Base-by-base conservation (phyloP, 805 yeast genomes). In the Starmerella apis region DNA sequence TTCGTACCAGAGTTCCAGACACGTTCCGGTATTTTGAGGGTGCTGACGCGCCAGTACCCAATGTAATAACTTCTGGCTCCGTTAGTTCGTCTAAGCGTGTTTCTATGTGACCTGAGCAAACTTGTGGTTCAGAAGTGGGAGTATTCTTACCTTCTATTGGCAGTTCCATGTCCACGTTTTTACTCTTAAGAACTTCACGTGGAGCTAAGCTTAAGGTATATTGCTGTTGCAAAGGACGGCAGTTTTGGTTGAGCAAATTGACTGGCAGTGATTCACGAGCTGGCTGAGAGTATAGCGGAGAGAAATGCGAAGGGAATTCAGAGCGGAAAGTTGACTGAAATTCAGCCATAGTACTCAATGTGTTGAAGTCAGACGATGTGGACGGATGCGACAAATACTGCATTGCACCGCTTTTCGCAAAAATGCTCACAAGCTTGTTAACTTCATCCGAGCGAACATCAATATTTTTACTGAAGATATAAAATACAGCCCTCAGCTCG, bases 31-130 rank as follows among this genome's bases (percentile, higher is more conserved):
- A 77, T 51, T 78, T 77, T 0, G 95, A 79, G 0, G 98, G 98
- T 28, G 86, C 64, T 0, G 97, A 92, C 30, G 94, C 81, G 0
- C 97, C 97, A 0, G 98, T 92, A 3, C 98, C 98, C 7, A 90
- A 65, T 0, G 95, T 82, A 9, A 84, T 69, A 0, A 81, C 67
- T 59, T 85, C 86, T 1, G 65, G 61, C 45, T 65, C 66, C 0
- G 4, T 14, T 13, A 55, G 48, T 3, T 51, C 41, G 1, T 30
- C 3, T 32, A 43, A 7, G 8, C 46, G 48, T 1, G 19, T 27
- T 18, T 16, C 35, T 1, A 14, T 23, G 10, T 30, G 30, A 14
- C 50, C 50, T 7, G 48, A 47, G 2, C 37, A 32, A 6, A 22
- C 22, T 7, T 20, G 14, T 13, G 23, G 19, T 13, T 49, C 49